Percentiles rank a stretch among this genome's conserved stretches.
phyloP scores from a whole-genome alignment of 1,284 basidiomycete genomes.

The Cutaneotrichosporon dermatis region DNA sequence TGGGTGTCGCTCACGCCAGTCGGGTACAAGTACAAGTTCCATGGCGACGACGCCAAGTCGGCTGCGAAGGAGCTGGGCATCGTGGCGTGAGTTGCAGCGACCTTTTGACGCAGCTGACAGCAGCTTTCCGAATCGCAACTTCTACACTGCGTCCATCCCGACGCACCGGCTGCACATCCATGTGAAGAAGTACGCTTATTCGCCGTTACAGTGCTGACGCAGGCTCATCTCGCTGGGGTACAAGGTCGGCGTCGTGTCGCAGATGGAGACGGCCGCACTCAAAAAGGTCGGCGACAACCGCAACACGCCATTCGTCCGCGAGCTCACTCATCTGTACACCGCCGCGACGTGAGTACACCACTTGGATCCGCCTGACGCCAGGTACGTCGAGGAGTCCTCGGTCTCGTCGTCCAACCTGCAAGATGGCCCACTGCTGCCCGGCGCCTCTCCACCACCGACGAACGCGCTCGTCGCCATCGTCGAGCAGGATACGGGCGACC shows the following conservation, averaged over 20 bases:
- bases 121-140: slow-evolving; percentile 68
- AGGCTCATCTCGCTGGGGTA: slow-evolving; percentile 80
- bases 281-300: slow-evolving; percentile 85
- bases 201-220: background rate
- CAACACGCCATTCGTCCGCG: slow-evolving; percentile 74
- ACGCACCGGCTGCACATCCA: slow-evolving; percentile 76
- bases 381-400: slow-evolving; percentile 47
- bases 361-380: slow-evolving; percentile 2
- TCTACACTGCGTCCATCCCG: slow-evolving; percentile 77
- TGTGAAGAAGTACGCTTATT: slow-evolving; percentile 66
- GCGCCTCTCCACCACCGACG: slow-evolving; percentile 37
- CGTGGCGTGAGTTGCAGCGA: slow-evolving; percentile 48
- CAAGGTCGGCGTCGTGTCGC: slow-evolving; percentile 88
- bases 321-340: slow-evolving; percentile 78
- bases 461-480: slow-evolving; percentile 55
- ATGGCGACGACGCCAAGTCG: slow-evolving; percentile 75
- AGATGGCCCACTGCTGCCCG: slow-evolving; percentile 35
- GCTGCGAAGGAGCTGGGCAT: slow-evolving; percentile 48
- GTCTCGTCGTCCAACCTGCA: slow-evolving; percentile 33
- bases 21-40: slow-evolving; percentile 85
- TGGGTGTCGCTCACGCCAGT: slow-evolving; percentile 45
- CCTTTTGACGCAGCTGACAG: background rate
- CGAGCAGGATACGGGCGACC: slow-evolving; percentile 60
- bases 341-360: slow-evolving; percentile 67
- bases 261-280: slow-evolving; percentile 89